phyloP scores from a whole-genome alignment of 1,139 yeast species.

The Komagataea norvegica region DNA sequence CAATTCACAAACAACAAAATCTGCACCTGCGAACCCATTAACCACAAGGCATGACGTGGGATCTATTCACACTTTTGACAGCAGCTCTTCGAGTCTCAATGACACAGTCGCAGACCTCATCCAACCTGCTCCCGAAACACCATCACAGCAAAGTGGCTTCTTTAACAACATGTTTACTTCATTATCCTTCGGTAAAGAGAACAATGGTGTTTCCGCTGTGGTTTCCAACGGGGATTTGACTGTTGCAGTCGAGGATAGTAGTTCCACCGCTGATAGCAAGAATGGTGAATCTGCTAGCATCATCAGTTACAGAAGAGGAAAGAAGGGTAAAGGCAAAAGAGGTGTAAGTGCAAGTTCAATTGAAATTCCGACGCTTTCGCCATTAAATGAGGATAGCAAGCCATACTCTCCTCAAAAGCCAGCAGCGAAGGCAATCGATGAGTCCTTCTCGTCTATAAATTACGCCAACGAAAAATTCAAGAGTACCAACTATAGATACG shows the following conservation, averaged over 20 bases:
- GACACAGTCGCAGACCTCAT: slow-evolving; percentile 17
- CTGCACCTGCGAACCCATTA: slow-evolving; percentile 55
- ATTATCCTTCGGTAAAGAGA: slow-evolving; percentile 12
- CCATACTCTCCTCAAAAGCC: slow-evolving; percentile 16
- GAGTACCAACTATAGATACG: slow-evolving; percentile 45
- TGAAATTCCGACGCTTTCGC: slow-evolving; percentile 21
- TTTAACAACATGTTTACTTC: slow-evolving; percentile 20
- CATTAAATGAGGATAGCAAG: slow-evolving; percentile 25
- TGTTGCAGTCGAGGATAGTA: neutral
- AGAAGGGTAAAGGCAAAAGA: slow-evolving; percentile 18
- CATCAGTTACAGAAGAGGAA: slow-evolving; percentile 26
- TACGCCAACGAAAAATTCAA: slow-evolving; percentile 39
- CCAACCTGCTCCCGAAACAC: slow-evolving; percentile 13
- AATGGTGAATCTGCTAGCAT: slow-evolving; percentile 22
- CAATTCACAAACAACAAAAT: slow-evolving; percentile 28
- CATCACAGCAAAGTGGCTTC: slow-evolving; percentile 13
- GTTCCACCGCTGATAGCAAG: neutral
- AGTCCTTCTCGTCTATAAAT: slow-evolving; percentile 30
- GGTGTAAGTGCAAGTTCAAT: slow-evolving; percentile 22
- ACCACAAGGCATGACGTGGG: slow-evolving; percentile 48
- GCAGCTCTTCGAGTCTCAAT: slow-evolving; percentile 13
- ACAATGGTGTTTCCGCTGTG: neutral
- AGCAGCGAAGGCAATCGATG: slow-evolving; percentile 2
- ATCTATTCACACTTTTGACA: slow-evolving; percentile 10
- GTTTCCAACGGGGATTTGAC: slow-evolving; percentile 1